These are phyloP conservation scores for Cercospora zeina DNA, from an alignment of 2,329 filamentous ascomycete genomes.

Conservation along the genomic window DNA sequence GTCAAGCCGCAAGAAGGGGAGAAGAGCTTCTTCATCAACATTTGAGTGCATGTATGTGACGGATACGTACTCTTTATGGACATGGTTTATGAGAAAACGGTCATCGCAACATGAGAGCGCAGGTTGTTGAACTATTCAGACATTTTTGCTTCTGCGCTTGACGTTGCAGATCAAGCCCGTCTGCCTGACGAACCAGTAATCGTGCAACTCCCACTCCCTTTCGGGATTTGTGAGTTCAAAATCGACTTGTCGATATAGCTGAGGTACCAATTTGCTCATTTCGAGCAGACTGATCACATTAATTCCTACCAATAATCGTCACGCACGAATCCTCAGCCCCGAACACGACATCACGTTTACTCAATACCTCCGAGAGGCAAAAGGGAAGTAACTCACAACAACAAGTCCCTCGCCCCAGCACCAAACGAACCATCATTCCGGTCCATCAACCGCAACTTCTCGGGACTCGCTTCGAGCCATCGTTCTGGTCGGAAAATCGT, in stretches of 20 bases:
- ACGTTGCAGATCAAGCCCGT: constrained; percentile 32
- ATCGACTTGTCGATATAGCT: constrained; percentile 32
- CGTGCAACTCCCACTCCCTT: constrained; percentile 26
- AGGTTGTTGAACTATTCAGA: no score
- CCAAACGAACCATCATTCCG: constrained; percentile 37
- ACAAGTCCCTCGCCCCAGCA: constrained; percentile 18
- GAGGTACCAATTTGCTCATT: constrained; percentile 37
- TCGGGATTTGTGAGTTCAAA: constrained; percentile 30
- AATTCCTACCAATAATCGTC: constrained; percentile 16
- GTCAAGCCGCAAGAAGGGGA: constrained; percentile 74
- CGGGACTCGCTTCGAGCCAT: constrained; percentile 45
- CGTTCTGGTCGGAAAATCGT: constrained; percentile 41
- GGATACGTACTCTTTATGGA: background rate
- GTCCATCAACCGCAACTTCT: constrained; percentile 47
- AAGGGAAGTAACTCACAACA: constrained; percentile 10
- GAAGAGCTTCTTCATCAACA: constrained; percentile 75
- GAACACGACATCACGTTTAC: no score
- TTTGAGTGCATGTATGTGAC: constrained; percentile 40
- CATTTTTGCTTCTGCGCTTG: constrained; percentile 20
- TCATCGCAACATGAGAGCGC: no score
- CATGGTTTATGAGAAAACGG: background rate
- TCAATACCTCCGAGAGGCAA: no score
- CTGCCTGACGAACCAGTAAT: constrained; percentile 28
- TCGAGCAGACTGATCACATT: constrained; percentile 36
- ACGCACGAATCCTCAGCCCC: no score